These are phyloP conservation scores for Cystobasidiaceae sp. DNA, from an alignment of 1,284 basidiomycete species.

Conservation along the genomic window DNA sequence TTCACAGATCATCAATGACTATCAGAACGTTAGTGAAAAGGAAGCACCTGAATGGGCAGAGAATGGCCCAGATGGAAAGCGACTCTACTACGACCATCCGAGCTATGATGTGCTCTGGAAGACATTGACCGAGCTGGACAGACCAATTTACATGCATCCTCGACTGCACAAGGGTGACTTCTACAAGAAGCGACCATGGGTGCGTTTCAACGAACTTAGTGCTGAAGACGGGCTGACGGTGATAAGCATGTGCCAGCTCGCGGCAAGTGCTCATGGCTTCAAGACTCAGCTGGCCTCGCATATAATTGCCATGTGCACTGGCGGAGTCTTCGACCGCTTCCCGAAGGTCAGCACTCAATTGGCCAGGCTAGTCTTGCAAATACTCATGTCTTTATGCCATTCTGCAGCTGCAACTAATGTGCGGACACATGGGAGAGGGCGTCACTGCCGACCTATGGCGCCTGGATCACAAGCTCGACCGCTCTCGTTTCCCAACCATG, in stretches of 20 bases:
- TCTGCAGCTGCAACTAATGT: conserved; percentile 30
- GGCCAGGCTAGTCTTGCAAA: background rate
- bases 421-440: conserved; percentile 25
- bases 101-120: conserved; percentile 29
- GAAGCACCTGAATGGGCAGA: conserved; percentile 27
- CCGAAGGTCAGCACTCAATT: background rate
- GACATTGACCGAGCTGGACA: conserved; percentile 8
- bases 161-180: conserved; percentile 18
- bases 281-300: conserved; percentile 24
- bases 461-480: conserved; percentile 28
- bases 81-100: conserved; percentile 22
- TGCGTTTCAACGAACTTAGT: background rate
- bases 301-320: conserved; percentile 19
- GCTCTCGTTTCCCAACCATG: conserved; percentile 20
- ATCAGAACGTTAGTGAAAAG: conserved; percentile 7
- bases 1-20: conserved; percentile 20
- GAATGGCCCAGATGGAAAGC: conserved; percentile 20
- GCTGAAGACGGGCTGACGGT: background rate
- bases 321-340: conserved; percentile 27
- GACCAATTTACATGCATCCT: conserved; percentile 23
- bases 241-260: background rate
- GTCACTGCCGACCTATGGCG: conserved; percentile 21
- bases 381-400: background rate
- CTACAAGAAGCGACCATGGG: conserved; percentile 28
- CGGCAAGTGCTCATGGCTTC: conserved; percentile 23